Evolutionary conservation across 768 basidiomycete genomes (phyloP), one percentile per base, ranked within the genome.

Genomic region (Amanita molliuscula): DNA sequence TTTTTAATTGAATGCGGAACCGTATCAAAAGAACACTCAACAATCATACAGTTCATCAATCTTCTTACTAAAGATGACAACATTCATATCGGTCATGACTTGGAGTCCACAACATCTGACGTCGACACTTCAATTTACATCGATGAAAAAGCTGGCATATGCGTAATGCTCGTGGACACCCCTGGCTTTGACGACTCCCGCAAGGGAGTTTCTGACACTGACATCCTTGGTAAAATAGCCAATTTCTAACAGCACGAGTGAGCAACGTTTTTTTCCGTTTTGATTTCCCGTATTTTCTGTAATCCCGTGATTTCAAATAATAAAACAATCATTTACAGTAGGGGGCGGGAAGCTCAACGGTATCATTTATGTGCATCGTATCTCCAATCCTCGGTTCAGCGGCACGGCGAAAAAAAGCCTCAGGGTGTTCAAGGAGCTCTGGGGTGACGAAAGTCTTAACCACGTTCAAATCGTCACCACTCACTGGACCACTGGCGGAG

Each of bases 381-480:
- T 72, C 48, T 58, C 62, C 9, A 71, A 72, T 40, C 54, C 62
- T 57, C 54, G 67, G 26, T 62, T 71, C 58, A 67, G 68, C 34
- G 71, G 70, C 23, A 64, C 62, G 1, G 65, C 70, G 28, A 66
- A 57, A 41, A 65, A 66, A 55, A 76, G 75, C 56, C 68, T 75
- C 45, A 64, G 61, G 34, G 66, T 75, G 60, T 75, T 75, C 59
- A 63, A 65, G 48, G 64, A 72, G 51, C 64, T 75, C 15, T 75
- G 75, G 55, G 74, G 74, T 21, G 67, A 67, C 20, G 60, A 52
- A 43, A 64, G 64, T 3, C 67, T 76, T 45, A 61, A 62, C 28
- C 72, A 76, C 53, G 72, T 76, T 37, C 61, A 67, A 42, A 61
- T 76, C 51, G 68, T 70, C 49, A 75, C 75, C 54, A 75, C 64